Base-by-base conservation (phyloP, 139 green algal genomes). In the Closterium sp. region DNA sequence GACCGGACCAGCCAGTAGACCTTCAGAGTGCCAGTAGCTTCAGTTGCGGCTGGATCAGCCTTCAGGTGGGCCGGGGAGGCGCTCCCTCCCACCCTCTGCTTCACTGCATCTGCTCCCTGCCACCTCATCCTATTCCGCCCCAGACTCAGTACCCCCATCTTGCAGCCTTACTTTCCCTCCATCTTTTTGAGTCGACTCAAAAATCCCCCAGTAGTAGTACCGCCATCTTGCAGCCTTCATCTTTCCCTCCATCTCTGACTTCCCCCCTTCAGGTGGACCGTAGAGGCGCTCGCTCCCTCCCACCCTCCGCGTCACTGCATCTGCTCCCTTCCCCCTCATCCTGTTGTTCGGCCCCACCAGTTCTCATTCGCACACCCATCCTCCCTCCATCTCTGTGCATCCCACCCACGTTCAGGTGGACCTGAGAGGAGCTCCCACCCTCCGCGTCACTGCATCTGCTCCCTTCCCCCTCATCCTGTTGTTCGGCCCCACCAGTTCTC, bases 401-500 rank as follows among this genome's bases (percentile, higher is more conserved):
- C 76, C 28, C 4, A 10, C n/a, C 30, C n/a, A 1, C n/a, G 1
- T 32, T 33, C 89, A 94, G 91, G 43, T 94, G 34, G 91, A 94
- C 12, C 31, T 94, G 32, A 84, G 91, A n/a, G 12, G 87, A 5
- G 69, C 55, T 2, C 10, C 38, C 76, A 85, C 25, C 85, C 89
- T 94, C 9, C n/a, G 66, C 35, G 84, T 94, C 33, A 33, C 87
- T 4, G 91, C 81, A 33, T 25, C 33, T 1, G 81, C n/a, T 7
- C 76, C 84, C 21, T 94, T 85, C 85, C 91, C 91, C 0, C 12
- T 94, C 32, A 28, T 94, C 16, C 34, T 33, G 7, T 66, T 32
- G 7, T 92, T 92, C 21, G 87, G 87, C 19, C 87, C 91, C 32
- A 84, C 35, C 33, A 5, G 21, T 9, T 34, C 25, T 19, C 87